Base-by-base conservation (phyloP, 2,329 filamentous ascomycete species). In the Diaporthe citri region DNA sequence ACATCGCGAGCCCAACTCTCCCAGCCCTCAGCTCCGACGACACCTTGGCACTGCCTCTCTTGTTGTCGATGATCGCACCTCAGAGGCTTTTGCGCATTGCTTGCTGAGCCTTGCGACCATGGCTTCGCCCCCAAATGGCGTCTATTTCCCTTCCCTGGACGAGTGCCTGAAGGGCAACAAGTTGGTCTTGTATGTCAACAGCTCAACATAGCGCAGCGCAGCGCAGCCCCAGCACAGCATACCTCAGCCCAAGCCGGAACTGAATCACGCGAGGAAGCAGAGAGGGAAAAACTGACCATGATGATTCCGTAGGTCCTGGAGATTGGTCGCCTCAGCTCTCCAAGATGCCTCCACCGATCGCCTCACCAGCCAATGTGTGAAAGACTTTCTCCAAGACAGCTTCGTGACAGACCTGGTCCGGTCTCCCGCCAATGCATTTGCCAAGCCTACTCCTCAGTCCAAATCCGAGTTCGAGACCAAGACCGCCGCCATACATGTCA, bases 121-220 rank as follows among this genome's bases (percentile, higher is more conserved):
- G 93, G 93, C 92, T 87, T 89, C 92, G 85, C 86, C 90, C 82
- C 89, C 90, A 81, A 92, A 93, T 86, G 87, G 88, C 82, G 88
- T 90, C 83, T 97, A 96, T 86, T 94, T 97, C 81, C 95, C 96
- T 82, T 91, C 95, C 82, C 89, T 98, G 84, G 93, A 95, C 85
- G 92, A 94, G 82, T 97, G 95, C 86, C 89, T 98, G 81, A 93
- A 91, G 80, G 94, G 95, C 85, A 92, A 96, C 83, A 90, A 90
- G 81, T 90, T 93, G 82, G 88, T 98, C 81, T 89, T 98, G 94
- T 97, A 89, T 83, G 92, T 88, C 77, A 71, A 74, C 25, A 20
- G 59, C 28, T 20, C 46, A 52, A 17, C 46, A 13, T 36, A 43
- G 59, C 39, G 0, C 59, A 28, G 59, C 39, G 0, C 59, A 28